Conservation (phyloP, 257 asterid genomes). For the Capsicum chinense region DNA sequence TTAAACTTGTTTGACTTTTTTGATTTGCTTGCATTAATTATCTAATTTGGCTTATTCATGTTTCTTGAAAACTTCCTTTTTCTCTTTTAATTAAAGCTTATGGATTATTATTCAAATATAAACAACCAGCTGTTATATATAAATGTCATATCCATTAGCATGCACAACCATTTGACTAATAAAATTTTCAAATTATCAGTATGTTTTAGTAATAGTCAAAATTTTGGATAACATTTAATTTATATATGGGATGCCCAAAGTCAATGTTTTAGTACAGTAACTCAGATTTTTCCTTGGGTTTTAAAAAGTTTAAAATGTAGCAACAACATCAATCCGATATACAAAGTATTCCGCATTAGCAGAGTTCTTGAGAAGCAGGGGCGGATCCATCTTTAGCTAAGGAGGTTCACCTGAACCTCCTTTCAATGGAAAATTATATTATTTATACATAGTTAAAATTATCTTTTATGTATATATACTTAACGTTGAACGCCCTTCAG, state of each 20-base stretch:
- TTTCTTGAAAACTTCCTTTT: background rate
- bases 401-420: too few species aligned
- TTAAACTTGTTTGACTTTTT: background rate
- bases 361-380: too few species aligned
- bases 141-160: background rate
- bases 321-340: too few species aligned
- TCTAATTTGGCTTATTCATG: background rate
- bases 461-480: too few species aligned
- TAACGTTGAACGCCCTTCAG: too few species aligned
- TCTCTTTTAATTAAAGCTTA: background rate
- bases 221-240: background rate
- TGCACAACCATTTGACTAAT: background rate
- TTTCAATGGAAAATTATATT: too few species aligned
- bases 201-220: background rate
- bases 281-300: background rate
- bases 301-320: background rate
- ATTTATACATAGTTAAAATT: too few species aligned
- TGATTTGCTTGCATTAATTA: background rate
- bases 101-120: constrained; percentile 12
- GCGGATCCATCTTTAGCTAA: too few species aligned
- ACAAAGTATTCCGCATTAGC: too few species aligned
- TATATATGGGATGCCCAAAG: background rate
- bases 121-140: constrained; percentile 17
- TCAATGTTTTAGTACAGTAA: background rate
- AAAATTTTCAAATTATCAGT: background rate